A percentile compares a stretch with the other conserved stretches of the same genome.
Conservation (phyloP, 257 asterid genomes). For the Penstemon barbatus region DNA sequence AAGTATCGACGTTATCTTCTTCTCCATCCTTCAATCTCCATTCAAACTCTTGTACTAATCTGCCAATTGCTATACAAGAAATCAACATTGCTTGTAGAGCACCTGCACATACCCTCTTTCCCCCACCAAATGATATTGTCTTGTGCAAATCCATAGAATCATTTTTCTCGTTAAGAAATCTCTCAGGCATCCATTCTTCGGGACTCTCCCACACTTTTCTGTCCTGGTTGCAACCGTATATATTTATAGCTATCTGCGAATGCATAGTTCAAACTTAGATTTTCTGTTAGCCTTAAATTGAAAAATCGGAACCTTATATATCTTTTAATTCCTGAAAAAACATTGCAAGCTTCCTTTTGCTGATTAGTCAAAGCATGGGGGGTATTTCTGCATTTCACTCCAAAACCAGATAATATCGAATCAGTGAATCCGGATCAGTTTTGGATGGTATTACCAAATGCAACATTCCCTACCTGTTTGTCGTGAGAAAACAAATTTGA, state of each 20-base stretch:
- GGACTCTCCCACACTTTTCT: conserved; percentile 51
- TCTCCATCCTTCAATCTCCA: conserved; percentile 58
- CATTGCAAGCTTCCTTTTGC: not conserved
- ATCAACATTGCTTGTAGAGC: conserved; percentile 63
- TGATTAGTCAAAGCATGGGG: too few relatives aligned
- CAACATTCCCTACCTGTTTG: too few relatives aligned
- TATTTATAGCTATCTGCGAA: conserved; percentile 59
- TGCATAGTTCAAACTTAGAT: too few relatives aligned
- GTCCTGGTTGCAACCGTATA: conserved; percentile 68
- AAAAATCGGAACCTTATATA: too few relatives aligned
- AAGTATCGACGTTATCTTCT: conserved; percentile 55
- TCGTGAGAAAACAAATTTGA: too few relatives aligned
- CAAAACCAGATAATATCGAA: too few relatives aligned
- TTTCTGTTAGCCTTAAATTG: not conserved
- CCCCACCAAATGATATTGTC: conserved; percentile 74
- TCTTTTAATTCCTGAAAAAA: not conserved
- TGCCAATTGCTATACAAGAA: conserved; percentile 52
- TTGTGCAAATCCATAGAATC: conserved; percentile 54
- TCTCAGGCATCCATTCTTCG: conserved; percentile 58
- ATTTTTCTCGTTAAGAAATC: conserved; percentile 45
- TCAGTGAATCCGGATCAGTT: too few relatives aligned
- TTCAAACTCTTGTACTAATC: conserved; percentile 56
- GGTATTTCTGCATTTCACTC: too few relatives aligned
- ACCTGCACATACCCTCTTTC: conserved; percentile 68
- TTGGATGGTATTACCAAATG: too few relatives aligned